A percentile compares a stretch with the other conserved stretches of the same genome.
These are phyloP conservation scores for Phialophora tarda DNA, from an alignment of 2,329 filamentous ascomycete species.

Conservation along the genomic window DNA sequence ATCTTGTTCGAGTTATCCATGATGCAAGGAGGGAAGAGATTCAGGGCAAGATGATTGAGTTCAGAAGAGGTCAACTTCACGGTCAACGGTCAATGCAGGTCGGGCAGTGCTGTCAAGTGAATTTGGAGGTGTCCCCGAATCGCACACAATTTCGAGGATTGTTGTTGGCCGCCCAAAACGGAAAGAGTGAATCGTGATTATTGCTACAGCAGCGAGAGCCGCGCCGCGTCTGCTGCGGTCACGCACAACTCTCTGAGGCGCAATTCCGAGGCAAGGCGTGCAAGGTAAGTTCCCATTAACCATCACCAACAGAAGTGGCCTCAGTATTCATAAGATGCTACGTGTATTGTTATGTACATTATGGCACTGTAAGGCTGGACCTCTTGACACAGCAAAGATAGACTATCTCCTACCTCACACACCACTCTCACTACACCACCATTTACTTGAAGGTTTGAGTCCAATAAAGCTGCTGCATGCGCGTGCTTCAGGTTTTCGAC, in stretches of 20 bases:
- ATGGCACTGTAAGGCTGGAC: background rate
- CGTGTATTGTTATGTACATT: background rate
- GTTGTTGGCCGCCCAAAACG: background rate
- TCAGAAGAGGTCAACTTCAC: slow-evolving; percentile 9
- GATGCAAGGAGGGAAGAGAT: slow-evolving; percentile 14
- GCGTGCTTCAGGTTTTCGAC: background rate
- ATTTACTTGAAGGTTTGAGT: background rate
- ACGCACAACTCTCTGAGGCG: background rate
- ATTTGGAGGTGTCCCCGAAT: background rate
- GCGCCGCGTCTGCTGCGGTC: background rate
- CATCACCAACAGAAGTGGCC: background rate
- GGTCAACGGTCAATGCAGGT: slow-evolving; percentile 7
- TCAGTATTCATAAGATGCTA: background rate
- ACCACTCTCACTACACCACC: background rate
- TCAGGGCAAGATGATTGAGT: background rate
- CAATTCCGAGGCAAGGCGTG: background rate
- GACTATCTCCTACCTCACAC: background rate
- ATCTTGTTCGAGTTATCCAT: slow-evolving; percentile 37
- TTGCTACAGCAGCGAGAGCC: slow-evolving; percentile 5
- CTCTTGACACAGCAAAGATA: background rate
- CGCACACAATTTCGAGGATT: background rate
- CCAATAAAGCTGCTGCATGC: background rate
- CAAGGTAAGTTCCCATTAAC: background rate
- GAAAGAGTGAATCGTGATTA: background rate
- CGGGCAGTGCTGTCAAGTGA: background rate